phyloP scores from a whole-genome alignment of 108 stramenopile genomes.

The Cyclotella baltica region DNA sequence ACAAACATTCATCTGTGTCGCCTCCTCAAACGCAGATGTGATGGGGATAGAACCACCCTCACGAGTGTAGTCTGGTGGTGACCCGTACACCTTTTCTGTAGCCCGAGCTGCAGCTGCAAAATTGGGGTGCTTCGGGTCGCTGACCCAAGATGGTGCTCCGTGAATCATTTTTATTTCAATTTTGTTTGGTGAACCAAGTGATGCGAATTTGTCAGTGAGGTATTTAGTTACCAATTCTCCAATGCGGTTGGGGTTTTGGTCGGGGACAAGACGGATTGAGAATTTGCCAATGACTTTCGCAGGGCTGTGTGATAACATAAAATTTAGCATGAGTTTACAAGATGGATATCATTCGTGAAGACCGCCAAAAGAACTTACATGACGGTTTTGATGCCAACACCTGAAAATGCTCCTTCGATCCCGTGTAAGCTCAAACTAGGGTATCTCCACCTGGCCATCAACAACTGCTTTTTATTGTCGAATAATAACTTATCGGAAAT shows the following conservation, averaged over 20 bases:
- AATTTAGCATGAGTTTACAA: background rate
- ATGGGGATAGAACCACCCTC: conserved; percentile 90
- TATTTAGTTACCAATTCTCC: conserved; percentile 62
- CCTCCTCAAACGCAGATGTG: conserved; percentile 77
- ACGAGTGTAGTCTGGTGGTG: conserved; percentile 75
- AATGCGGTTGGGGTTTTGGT: conserved; percentile 75
- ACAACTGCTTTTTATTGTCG: conserved; percentile 67
- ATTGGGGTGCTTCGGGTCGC: conserved; percentile 83
- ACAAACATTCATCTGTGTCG: conserved; percentile 87
- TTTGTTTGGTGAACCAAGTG: conserved; percentile 72
- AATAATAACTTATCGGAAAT: conserved; percentile 67
- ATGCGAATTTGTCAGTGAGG: conserved; percentile 64
- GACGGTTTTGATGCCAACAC: conserved; percentile 86
- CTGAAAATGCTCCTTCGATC: conserved; percentile 86
- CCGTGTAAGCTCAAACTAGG: conserved; percentile 88
- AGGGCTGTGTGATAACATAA: conserved; percentile 24
- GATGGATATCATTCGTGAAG: background rate
- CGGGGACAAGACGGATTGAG: conserved; percentile 83
- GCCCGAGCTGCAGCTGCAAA: conserved; percentile 80
- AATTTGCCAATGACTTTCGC: conserved; percentile 84
- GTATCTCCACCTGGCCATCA: conserved; percentile 87
- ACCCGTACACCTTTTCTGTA: conserved; percentile 72
- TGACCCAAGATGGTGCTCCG: conserved; percentile 81
- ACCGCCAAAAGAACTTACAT: conserved; percentile 36
- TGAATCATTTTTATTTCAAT: conserved; percentile 65